A percentile compares a stretch with the other conserved stretches of the same genome.
phyloP scores from a whole-genome alignment of 2,329 filamentous ascomycete species.

The Phyllosticta ampelicida region DNA sequence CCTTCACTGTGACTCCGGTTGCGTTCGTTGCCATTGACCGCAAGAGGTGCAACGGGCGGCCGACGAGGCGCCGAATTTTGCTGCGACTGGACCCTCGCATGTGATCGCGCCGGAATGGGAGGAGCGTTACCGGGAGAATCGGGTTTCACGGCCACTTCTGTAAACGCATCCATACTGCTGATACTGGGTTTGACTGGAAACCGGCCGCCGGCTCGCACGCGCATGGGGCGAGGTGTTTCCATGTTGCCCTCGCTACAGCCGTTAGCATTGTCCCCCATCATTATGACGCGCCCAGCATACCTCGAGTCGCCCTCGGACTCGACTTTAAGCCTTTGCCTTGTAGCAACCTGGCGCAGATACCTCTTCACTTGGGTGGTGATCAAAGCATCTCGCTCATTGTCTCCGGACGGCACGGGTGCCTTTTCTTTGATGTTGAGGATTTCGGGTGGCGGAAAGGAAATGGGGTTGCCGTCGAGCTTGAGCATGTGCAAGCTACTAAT shows the following conservation, averaged over 20 bases:
- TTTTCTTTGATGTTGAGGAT: slow-evolving; percentile 31
- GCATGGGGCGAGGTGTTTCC: slow-evolving; percentile 66
- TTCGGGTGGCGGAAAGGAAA: slow-evolving; percentile 58
- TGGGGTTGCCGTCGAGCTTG: slow-evolving; percentile 80
- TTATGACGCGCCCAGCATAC: slow-evolving; percentile 16
- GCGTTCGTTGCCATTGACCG: slow-evolving; percentile 56
- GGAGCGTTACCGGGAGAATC: slow-evolving; percentile 58
- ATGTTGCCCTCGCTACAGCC: slow-evolving; percentile 54
- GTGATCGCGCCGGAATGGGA: slow-evolving; percentile 69
- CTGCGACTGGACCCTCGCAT: slow-evolving; percentile 65
- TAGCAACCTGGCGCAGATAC: slow-evolving; percentile 40
- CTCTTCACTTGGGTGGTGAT: slow-evolving; percentile 51
- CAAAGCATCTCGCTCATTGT: slow-evolving; percentile 49
- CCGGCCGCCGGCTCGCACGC: slow-evolving; percentile 42
- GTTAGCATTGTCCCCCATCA: neutral
- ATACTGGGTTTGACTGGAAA: slow-evolving; percentile 59
- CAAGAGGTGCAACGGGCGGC: slow-evolving; percentile 60
- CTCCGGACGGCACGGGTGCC: slow-evolving; percentile 37
- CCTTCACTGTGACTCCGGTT: slow-evolving; percentile 54
- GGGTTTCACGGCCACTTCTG: slow-evolving; percentile 41
- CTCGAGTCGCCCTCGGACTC: slow-evolving; percentile 38
- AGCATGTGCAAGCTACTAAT: slow-evolving; percentile 84
- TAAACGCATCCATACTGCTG: slow-evolving; percentile 49
- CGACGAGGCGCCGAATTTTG: slow-evolving; percentile 52
- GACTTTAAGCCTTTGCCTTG: slow-evolving; percentile 24